A percentile compares a stretch with the other conserved stretches of the same genome.
phyloP scores from a whole-genome alignment of 371 early-diverging fungal species.

The Fennellomyces sp. region DNA sequence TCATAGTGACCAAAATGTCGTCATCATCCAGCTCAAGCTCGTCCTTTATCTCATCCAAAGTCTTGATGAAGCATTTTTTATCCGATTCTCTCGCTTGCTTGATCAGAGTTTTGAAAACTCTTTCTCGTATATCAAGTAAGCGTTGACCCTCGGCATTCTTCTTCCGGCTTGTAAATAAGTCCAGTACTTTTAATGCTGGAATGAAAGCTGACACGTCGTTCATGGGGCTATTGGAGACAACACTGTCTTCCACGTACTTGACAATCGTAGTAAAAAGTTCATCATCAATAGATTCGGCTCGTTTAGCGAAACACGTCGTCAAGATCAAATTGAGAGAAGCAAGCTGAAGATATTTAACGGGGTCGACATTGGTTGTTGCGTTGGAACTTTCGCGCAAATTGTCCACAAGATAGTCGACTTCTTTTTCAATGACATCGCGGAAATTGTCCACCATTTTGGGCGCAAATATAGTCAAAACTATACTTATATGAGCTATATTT shows the following conservation, averaged over 20 bases:
- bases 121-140: not conserved
- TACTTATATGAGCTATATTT: not conserved
- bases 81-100: not conserved
- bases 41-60: slow-evolving; percentile 13
- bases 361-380: not conserved
- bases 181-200: slow-evolving; percentile 10
- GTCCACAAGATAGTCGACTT: slow-evolving; percentile 14
- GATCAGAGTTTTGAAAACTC: not conserved
- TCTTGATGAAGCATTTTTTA: slow-evolving; percentile 16
- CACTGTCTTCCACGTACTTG: not conserved
- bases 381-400: not conserved
- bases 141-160: not conserved
- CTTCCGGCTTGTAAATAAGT: not conserved
- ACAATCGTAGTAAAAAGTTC: slow-evolving; percentile 10
- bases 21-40: slow-evolving; percentile 18
- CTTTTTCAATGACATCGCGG: slow-evolving; percentile 4
- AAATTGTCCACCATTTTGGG: slow-evolving; percentile 13
- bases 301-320: slow-evolving; percentile 9
- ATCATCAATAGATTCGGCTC: slow-evolving; percentile 13
- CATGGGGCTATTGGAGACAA: not conserved
- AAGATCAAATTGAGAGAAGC: slow-evolving; percentile 14
- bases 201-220: slow-evolving; percentile 19
- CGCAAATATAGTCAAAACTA: slow-evolving; percentile 11
- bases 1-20: slow-evolving; percentile 15
- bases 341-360: slow-evolving; percentile 3